phyloP scores from a whole-genome alignment of 495 filamentous ascomycete species.

The Aspergillus indologenus region DNA sequence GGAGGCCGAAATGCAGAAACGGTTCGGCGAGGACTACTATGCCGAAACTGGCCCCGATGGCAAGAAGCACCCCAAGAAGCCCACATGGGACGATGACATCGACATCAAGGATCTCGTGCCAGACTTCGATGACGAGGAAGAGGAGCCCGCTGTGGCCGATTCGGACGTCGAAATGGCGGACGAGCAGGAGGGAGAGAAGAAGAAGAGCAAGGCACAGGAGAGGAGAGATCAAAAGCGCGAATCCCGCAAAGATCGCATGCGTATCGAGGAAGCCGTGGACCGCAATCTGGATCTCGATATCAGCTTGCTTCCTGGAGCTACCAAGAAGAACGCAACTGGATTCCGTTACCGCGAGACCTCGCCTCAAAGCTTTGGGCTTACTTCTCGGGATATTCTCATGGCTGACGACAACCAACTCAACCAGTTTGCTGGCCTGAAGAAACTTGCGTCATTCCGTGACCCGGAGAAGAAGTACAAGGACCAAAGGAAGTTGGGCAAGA shows the following conservation, averaged over 20 bases:
- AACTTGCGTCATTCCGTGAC: slow-evolving; percentile 85
- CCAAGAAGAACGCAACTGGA: slow-evolving; percentile 50
- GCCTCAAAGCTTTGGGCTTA: slow-evolving; percentile 83
- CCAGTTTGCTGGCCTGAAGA: slow-evolving; percentile 88
- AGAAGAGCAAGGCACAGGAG: slow-evolving; percentile 64
- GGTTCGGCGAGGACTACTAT: slow-evolving; percentile 89
- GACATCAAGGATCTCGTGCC: slow-evolving; percentile 90
- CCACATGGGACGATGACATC: slow-evolving; percentile 94
- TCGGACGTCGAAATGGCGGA: slow-evolving; percentile 52
- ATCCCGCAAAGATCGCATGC: slow-evolving; percentile 72
- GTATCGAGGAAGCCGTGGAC: slow-evolving; percentile 85
- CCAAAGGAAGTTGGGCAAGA: slow-evolving; percentile 84
- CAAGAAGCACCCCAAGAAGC: slow-evolving; percentile 77
- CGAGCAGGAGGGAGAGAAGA: slow-evolving; percentile 48
- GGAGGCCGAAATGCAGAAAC: slow-evolving; percentile 82
- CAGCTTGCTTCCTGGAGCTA: slow-evolving; percentile 52
- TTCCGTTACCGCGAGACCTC: slow-evolving; percentile 96
- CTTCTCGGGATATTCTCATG: slow-evolving; percentile 85
- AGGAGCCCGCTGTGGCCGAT: slow-evolving; percentile 51
- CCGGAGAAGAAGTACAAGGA: slow-evolving; percentile 83
- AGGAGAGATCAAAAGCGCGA: slow-evolving; percentile 67
- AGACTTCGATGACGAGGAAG: slow-evolving; percentile 69
- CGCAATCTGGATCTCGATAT: slow-evolving; percentile 71
- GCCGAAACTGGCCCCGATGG: slow-evolving; percentile 52
- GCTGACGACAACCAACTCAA: slow-evolving; percentile 86